These are phyloP conservation scores for Pseudogymnoascus sp. DNA, from an alignment of 2,329 filamentous ascomycete genomes.

Conservation along the genomic window DNA sequence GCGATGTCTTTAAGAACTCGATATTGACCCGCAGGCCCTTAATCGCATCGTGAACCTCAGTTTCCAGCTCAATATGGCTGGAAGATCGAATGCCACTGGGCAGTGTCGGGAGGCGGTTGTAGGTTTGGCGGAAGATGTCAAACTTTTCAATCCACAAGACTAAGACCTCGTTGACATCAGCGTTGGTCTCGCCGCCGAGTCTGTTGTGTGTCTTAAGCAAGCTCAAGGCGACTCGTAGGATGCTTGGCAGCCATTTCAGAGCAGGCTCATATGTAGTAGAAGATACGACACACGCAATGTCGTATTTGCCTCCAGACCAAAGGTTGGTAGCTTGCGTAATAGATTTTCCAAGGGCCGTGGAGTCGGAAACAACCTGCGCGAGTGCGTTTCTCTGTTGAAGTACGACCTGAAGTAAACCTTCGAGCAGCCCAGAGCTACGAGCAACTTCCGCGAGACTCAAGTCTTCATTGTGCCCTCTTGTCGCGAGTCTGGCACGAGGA, in stretches of 20 bases:
- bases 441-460: conserved; percentile 71
- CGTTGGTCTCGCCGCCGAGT: conserved; percentile 40
- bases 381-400: conserved; percentile 48
- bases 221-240: conserved; percentile 54
- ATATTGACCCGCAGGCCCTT: conserved; percentile 20
- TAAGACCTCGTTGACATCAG: conserved; percentile 36
- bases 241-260: conserved; percentile 55
- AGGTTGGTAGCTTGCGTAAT: conserved; percentile 27
- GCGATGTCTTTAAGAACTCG: conserved; percentile 24
- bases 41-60: conserved; percentile 14
- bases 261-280: neutral
- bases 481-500: conserved; percentile 56
- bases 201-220: conserved; percentile 60
- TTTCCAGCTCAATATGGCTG: conserved; percentile 21
- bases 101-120: conserved; percentile 38
- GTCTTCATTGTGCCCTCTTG: conserved; percentile 73
- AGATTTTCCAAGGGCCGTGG: conserved; percentile 17
- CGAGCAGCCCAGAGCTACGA: conserved; percentile 75
- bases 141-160: conserved; percentile 43
- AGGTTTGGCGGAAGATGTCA: conserved; percentile 34
- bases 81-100: conserved; percentile 43
- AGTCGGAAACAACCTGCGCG: conserved; percentile 12
- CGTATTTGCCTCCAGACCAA: conserved; percentile 32
- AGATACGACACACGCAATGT: conserved; percentile 11
- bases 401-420: conserved; percentile 67